Evolutionary conservation across 805 yeast genomes (phyloP), one percentile per base, ranked within the genome.

Genomic region (Saccharomycopsis javanensis): DNA sequence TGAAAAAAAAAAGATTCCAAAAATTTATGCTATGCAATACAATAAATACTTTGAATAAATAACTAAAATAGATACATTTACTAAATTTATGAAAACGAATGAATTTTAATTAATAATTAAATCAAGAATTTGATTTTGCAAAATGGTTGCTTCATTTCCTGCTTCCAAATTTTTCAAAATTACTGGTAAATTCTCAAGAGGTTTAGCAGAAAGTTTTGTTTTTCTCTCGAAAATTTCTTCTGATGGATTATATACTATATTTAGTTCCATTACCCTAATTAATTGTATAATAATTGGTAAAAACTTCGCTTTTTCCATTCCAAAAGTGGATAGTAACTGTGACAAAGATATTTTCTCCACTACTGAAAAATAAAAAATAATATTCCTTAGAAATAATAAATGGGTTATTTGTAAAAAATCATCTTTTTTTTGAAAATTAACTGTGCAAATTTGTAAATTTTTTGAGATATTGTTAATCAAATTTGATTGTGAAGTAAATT

Each of bases 351-450:
- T 67, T 35, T 56, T 56, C 11, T 65, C 63, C 31, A 68, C 58
- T 15, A 71, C 54, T 0, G 75, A 69, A 1, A 75, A 61, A 53
- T 72, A 75, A 3, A 67, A 61, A 3, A 66, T 50, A 54, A 68
- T 68, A 1, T 66, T 63, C 58, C 68, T 71, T 42, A 65, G 63
- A 56, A 72, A 23, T 20, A 42, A 23, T 42, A 42, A 11, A 15
- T 15, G 27, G 30, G 48, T 20, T 42, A 42, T 25, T 20, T 20
- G 28, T 5, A 42, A 13, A 5, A 42, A 42, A 20, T 42, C 48
- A 20, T 20, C 48, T 20, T 42, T 20, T 42, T 20, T 42, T 15
- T 42, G 48, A 23, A 66, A 68, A 25, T 62, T 59, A 27, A 59
- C 50, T 50, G 61, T 62, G 31, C 63, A 63, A 1, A 45, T 28